These are phyloP conservation scores for Sideroxylon spinosum DNA, from an alignment of 179 eudicot genomes.

Conservation along the genomic window DNA sequence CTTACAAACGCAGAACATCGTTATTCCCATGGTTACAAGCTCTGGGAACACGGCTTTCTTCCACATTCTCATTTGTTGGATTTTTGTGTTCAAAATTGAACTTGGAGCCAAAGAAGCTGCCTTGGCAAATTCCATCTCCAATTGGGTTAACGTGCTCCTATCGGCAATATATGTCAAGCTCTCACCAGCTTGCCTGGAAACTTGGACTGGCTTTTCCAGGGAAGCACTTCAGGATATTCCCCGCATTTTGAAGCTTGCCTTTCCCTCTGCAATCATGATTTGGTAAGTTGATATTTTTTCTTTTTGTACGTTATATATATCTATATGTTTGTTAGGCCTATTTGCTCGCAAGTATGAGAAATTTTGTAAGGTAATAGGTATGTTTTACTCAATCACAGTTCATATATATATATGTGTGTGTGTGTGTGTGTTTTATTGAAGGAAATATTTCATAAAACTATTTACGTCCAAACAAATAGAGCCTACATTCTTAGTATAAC, in stretches of 20 bases:
- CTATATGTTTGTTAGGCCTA: too few relatives aligned
- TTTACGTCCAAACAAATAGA: too few relatives aligned
- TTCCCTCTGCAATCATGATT: constrained; percentile 73
- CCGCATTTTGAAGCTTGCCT: constrained; percentile 46
- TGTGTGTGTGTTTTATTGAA: too few relatives aligned
- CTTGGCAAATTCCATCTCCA: constrained; percentile 45
- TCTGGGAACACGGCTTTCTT: constrained; percentile 37
- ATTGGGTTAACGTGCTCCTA: constrained; percentile 58
- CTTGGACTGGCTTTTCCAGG: constrained; percentile 58
- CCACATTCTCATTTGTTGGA: constrained; percentile 51
- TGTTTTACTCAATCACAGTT: too few relatives aligned
- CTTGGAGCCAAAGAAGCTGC: constrained; percentile 68
- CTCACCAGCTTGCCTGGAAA: constrained; percentile 40
- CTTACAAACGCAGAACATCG: constrained; percentile 54
- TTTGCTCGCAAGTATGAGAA: too few relatives aligned
- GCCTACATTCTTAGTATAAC: too few relatives aligned
- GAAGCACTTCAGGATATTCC: constrained; percentile 41
- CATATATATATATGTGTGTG: too few relatives aligned
- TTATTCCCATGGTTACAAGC: constrained; percentile 51
- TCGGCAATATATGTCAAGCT: constrained; percentile 52
- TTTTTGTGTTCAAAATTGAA: constrained; percentile 38
- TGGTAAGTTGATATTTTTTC: constrained; percentile 39
- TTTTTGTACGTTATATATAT: neutral
- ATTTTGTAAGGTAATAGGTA: too few relatives aligned
- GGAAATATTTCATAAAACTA: too few relatives aligned